Evolutionary conservation across 164 flowering plant genomes (phyloP).

Genomic region (Magnolia officinalis): DNA sequence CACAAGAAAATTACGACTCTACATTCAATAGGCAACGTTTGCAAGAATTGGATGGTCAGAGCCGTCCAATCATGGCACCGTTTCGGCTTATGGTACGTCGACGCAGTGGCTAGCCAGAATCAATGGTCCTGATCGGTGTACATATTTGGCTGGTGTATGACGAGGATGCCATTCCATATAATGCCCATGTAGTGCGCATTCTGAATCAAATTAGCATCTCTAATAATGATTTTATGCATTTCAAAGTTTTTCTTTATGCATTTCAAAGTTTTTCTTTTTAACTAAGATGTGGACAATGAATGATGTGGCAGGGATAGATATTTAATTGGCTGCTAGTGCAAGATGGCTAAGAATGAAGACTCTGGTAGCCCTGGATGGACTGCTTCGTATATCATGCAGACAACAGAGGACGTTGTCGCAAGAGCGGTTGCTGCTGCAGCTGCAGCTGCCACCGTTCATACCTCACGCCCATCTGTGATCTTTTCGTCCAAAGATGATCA

Average conservation of each 20-base stretch:
- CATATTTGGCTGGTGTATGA: no score
- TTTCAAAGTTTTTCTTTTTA: background rate
- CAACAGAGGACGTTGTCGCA: constrained; percentile 82
- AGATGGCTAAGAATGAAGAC: constrained; percentile 60
- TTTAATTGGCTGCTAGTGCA: background rate
- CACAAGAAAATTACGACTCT: no score
- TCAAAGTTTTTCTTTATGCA: background rate
- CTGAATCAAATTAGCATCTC: background rate
- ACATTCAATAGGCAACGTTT: no score
- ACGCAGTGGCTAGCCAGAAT: no score
- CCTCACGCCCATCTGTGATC: constrained; percentile 82
- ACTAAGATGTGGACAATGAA: background rate
- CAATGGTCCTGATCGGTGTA: no score
- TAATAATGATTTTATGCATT: background rate
- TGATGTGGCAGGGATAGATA: background rate
- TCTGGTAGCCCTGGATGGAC: constrained; percentile 82
- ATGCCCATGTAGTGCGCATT: no score
- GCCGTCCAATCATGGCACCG: no score
- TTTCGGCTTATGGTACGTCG: no score
- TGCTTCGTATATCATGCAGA: constrained; percentile 68
- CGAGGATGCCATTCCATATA: no score
- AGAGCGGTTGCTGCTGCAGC: constrained; percentile 79
- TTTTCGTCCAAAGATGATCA: constrained; percentile 82
- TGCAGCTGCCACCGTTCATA: constrained; percentile 57
- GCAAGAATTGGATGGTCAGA: no score